Percentiles rank a stretch among this genome's conserved stretches.
These are phyloP conservation scores for Globisporangium polare DNA, from an alignment of 352 stramenopile genomes.

Conservation along the genomic window DNA sequence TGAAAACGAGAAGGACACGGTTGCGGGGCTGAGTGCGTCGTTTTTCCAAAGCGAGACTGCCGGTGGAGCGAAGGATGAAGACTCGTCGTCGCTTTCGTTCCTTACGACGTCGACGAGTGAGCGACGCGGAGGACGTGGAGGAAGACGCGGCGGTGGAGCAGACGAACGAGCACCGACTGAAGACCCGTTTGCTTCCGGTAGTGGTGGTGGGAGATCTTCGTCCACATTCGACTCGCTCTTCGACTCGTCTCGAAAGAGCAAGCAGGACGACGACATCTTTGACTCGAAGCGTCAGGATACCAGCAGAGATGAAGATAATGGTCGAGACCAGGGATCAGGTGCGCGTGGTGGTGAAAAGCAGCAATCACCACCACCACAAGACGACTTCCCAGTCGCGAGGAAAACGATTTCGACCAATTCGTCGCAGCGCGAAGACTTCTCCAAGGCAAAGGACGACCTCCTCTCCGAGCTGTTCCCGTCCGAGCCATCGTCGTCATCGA, in stretches of 20 bases:
- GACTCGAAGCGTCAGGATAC: not conserved
- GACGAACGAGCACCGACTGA: not conserved
- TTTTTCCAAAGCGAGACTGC: conserved; percentile 29
- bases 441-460: conserved; percentile 34
- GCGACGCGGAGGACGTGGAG: conserved; percentile 16
- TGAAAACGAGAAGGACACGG: conserved; percentile 2
- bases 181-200: conserved; percentile 15
- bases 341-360: not conserved
- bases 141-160: conserved; percentile 7
- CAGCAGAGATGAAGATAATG: not conserved
- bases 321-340: not conserved
- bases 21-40: conserved; percentile 21
- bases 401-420: conserved; percentile 5
- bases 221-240: conserved; percentile 28
- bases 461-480: conserved; percentile 33
- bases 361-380: not conserved
- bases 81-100: conserved; percentile 21
- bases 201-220: not conserved
- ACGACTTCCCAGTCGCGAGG: not conserved
- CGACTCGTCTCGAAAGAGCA: conserved; percentile 3
- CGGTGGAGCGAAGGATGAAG: not conserved
- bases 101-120: conserved; percentile 23
- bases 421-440: conserved; percentile 1
- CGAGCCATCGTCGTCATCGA: conserved; percentile 5
- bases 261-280: not conserved